Percentiles rank a stretch among this genome's conserved stretches.
phyloP scores from a whole-genome alignment of 768 basidiomycete species.

The Suillus cothurnatus region DNA sequence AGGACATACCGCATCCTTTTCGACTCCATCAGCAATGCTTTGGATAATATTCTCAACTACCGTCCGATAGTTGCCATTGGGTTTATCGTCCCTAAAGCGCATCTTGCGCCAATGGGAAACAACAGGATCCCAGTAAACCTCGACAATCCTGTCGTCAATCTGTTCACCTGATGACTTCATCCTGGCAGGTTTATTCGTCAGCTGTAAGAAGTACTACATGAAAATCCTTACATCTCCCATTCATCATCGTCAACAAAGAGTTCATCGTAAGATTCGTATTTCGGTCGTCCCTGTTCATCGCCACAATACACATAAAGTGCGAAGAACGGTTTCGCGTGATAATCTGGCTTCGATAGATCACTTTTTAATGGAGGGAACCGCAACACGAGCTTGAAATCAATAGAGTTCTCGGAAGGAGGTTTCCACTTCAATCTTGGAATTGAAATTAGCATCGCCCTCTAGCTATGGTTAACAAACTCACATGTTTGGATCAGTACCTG shows the following conservation, averaged over 20 bases:
- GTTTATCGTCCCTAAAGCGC: constrained; percentile 94
- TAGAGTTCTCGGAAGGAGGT: constrained; percentile 95
- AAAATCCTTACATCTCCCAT: constrained; percentile 81
- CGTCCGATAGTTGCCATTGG: constrained; percentile 82
- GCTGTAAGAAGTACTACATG: neutral
- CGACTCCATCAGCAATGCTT: constrained; percentile 93
- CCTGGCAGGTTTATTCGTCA: constrained; percentile 42
- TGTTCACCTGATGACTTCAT: constrained; percentile 86
- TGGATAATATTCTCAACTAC: constrained; percentile 88
- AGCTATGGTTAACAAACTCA: constrained; percentile 37
- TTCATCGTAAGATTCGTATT: constrained; percentile 83
- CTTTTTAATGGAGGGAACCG: constrained; percentile 75
- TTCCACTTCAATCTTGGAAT: constrained; percentile 92
- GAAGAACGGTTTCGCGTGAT: constrained; percentile 83
- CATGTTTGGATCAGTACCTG: constrained; percentile 91
- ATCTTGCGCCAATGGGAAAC: constrained; percentile 81
- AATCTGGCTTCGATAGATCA: constrained; percentile 68
- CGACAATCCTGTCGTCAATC: constrained; percentile 90
- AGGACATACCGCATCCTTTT: constrained; percentile 72
- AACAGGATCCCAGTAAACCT: constrained; percentile 86
- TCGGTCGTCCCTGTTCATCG: constrained; percentile 50
- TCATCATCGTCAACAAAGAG: constrained; percentile 87
- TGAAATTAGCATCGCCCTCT: constrained; percentile 9
- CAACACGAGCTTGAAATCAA: constrained; percentile 96
- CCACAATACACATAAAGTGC: constrained; percentile 84